Conservation (phyloP, 78 protist genomes). For the Protostelium mycophagum region DNA sequence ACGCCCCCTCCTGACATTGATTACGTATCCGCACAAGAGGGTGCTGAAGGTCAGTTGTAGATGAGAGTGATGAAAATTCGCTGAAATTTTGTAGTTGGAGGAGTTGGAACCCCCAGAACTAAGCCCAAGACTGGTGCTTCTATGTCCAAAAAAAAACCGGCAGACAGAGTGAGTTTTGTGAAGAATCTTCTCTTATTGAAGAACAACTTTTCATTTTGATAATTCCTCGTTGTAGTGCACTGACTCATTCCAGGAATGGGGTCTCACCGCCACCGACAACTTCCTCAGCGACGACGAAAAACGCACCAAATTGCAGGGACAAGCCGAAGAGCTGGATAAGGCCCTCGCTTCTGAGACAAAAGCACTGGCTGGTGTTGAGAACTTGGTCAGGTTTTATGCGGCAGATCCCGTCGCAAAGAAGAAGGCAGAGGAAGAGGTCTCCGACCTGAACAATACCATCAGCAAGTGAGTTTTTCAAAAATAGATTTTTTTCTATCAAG, state of each 20-base stretch:
- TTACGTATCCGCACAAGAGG: conserved; percentile 18
- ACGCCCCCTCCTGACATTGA: conserved; percentile 33
- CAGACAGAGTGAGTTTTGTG: too few relatives aligned
- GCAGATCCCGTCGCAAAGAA: conserved; percentile 60
- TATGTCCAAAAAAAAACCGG: too few relatives aligned
- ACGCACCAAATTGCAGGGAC: conserved; percentile 35
- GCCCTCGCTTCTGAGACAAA: conserved; percentile 32
- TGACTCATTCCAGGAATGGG: conserved; percentile 48
- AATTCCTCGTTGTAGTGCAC: too few relatives aligned
- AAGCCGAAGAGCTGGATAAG: conserved; percentile 25
- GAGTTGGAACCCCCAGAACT: background rate
- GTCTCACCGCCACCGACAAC: conserved; percentile 28
- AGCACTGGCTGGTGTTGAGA: conserved; percentile 40
- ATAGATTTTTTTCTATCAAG: too few relatives aligned
- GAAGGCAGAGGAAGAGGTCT: conserved; percentile 42
- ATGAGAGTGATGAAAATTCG: too few relatives aligned
- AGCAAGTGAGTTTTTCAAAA: too few relatives aligned
- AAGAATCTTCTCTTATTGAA: background rate
- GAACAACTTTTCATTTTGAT: background rate
- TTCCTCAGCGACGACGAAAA: conserved; percentile 12
- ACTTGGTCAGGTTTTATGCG: conserved; percentile 50
- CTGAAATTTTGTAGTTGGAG: background rate
- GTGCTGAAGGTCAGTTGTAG: conserved; percentile 19
- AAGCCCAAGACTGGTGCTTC: background rate
- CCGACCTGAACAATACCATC: too few relatives aligned